Evolutionary conservation across 2,329 filamentous ascomycete genomes (phyloP), one percentile per base, ranked within the genome.

Genomic region (Colletotrichum limetticola): DNA sequence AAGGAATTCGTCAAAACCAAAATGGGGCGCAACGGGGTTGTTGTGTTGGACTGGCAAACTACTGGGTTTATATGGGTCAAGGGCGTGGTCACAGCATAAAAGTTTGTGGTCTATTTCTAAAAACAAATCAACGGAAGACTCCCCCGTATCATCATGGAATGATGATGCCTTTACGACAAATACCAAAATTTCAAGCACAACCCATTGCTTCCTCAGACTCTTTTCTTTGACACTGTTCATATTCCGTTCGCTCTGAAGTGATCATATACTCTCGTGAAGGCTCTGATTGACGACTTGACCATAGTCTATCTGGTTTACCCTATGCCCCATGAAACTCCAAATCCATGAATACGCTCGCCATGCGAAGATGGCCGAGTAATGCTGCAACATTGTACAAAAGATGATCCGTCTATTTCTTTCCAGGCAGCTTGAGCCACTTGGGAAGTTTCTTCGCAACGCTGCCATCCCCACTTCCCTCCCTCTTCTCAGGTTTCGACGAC

Each of bases 391-490:
- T 65, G 42, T 60, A 76, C 75, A 77, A 79, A 79, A 79, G 77
- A 79, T 78, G 79, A 77, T 72, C 77, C 77, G 5, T 65, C 66
- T 75, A 93, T 84, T 94, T 95, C 88, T 94, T 95, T 8, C 90
- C 90, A 35, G 91, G 86, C 68, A 93, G 83, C 81, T 93, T 93
- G 53, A 95, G 82, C 89, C 93, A 94, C 80, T 94, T 95, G 24
- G 93, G 92, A 72, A 88, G 74, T 76, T 86, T 86, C 81, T 87
- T 88, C 12, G 77, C 77, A 19, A 78, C 66, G 7, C 62, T 58
- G 28, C 82, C 82, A 71, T 83, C 77, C 64, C 76, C 81, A 64
- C 84, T 78, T 66, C 83, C 80, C 65, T 83, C 81, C 22, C 80
- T 78, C 76, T 82, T 81, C 74, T 84, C 78, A 12, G 81, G 75